Percentiles rank a stretch among this genome's conserved stretches.
These are phyloP conservation scores for Apostasia ramifera DNA, from an alignment of 106 monocot genomes.

Conservation along the genomic window DNA sequence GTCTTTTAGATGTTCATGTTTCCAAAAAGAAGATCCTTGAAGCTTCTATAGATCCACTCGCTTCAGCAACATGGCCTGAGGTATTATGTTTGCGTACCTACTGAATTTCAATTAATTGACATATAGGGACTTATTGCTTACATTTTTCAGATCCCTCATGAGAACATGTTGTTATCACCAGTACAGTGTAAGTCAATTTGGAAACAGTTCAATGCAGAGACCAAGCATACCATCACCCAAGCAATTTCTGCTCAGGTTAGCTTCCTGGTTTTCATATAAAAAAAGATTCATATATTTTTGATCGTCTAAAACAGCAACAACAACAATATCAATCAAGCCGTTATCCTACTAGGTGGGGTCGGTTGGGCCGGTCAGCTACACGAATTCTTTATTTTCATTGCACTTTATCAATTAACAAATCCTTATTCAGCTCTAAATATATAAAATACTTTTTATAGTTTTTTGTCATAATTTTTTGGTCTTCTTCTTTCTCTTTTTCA, in stretches of 20 bases:
- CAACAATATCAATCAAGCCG: no score
- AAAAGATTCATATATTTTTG: no score
- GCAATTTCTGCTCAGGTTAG: slow-evolving; percentile 65
- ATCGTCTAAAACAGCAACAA: no score
- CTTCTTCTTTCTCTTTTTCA: no score
- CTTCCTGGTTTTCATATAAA: background rate
- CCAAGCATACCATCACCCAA: slow-evolving; percentile 44
- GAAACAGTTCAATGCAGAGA: slow-evolving; percentile 63
- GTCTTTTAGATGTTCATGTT: slow-evolving; percentile 29
- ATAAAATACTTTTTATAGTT: no score
- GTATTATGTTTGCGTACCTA: slow-evolving; percentile 4
- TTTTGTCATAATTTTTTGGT: no score
- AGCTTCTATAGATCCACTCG: slow-evolving; percentile 41
- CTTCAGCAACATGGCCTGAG: slow-evolving; percentile 64
- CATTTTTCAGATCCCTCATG: slow-evolving; percentile 37
- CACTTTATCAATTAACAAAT: no score
- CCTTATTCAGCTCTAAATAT: no score
- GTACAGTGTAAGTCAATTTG: slow-evolving; percentile 69
- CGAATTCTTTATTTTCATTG: no score
- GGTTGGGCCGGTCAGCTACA: no score
- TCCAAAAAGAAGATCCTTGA: slow-evolving; percentile 14
- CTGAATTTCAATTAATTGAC: background rate
- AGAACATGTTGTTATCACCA: slow-evolving; percentile 55
- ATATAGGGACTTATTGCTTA: background rate
- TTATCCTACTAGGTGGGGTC: no score